A percentile compares a stretch with the other conserved stretches of the same genome.
phyloP scores from a whole-genome alignment of 495 filamentous ascomycete species.

The Darksidea phi region DNA sequence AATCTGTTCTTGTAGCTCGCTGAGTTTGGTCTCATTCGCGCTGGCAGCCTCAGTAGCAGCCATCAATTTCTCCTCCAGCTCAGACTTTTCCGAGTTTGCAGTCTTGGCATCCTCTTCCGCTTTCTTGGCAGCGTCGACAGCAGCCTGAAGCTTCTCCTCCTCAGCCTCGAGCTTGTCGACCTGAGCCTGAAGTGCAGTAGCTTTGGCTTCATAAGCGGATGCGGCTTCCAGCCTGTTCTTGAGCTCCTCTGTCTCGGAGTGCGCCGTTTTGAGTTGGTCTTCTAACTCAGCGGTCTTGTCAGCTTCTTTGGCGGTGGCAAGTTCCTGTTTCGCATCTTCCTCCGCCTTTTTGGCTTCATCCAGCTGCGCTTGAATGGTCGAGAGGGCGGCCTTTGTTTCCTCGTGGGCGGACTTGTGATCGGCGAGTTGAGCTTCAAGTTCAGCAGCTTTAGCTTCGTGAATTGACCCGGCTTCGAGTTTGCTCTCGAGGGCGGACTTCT shows the following conservation, averaged over 20 bases:
- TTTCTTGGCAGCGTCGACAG: background rate
- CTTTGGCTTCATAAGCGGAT: background rate
- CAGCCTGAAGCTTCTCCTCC: constrained; percentile 5
- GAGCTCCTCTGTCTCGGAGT: background rate
- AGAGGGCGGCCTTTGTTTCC: background rate
- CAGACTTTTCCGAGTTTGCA: background rate
- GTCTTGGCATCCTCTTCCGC: background rate
- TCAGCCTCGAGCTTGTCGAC: background rate
- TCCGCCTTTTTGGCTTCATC: constrained; percentile 25
- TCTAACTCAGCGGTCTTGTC: constrained; percentile 3
- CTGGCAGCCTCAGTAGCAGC: background rate
- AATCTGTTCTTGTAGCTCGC: background rate
- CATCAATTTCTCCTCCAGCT: constrained; percentile 11
- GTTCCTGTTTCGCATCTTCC: background rate
- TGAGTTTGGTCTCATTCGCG: background rate
- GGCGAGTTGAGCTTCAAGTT: background rate
- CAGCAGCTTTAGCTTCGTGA: background rate
- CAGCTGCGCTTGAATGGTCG: background rate
- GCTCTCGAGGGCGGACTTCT: background rate
- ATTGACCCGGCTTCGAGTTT: background rate
- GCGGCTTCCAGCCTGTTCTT: constrained; percentile 6
- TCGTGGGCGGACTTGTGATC: background rate
- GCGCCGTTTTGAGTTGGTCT: background rate
- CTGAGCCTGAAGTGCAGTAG: background rate
- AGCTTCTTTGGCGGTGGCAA: constrained; percentile 6